phyloP scores from a whole-genome alignment of 306 rosid genomes.

The Prinsepia uniflora region DNA sequence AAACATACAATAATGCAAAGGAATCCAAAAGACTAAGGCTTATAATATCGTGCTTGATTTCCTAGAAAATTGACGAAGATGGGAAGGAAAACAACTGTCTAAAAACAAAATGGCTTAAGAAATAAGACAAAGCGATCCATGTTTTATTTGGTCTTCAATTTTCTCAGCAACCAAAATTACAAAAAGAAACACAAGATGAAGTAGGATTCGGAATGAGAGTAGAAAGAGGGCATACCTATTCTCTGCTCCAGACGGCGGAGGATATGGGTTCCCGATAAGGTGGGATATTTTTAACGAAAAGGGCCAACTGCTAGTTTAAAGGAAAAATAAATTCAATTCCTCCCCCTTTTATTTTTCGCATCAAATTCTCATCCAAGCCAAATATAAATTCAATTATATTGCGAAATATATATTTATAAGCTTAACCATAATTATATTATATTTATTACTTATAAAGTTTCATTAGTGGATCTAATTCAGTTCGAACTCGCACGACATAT shows the following conservation, averaged over 20 bases:
- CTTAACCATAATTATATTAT: too few species aligned
- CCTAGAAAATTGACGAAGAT: neutral
- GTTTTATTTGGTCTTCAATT: neutral
- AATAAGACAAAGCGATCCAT: neutral
- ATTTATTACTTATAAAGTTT: too few species aligned
- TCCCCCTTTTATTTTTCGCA: too few species aligned
- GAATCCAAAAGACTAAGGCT: neutral
- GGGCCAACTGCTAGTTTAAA: neutral
- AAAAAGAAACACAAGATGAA: neutral
- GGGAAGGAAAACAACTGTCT: neutral
- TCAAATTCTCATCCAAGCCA: too few species aligned
- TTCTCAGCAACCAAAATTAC: conserved; percentile 7
- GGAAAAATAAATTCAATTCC: too few species aligned
- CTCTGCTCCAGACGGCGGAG: neutral
- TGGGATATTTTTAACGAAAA: neutral
- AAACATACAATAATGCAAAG: neutral
- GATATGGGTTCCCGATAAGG: conserved; percentile 10
- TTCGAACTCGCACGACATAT: too few species aligned
- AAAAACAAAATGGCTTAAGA: neutral
- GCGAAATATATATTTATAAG: too few species aligned
- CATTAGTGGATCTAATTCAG: too few species aligned
- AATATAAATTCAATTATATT: too few species aligned
- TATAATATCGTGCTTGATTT: neutral
- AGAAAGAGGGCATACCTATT: conserved; percentile 1
- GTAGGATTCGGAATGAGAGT: neutral